phyloP scores from a whole-genome alignment of 148 eudicot species.

The Cornus controversa region DNA sequence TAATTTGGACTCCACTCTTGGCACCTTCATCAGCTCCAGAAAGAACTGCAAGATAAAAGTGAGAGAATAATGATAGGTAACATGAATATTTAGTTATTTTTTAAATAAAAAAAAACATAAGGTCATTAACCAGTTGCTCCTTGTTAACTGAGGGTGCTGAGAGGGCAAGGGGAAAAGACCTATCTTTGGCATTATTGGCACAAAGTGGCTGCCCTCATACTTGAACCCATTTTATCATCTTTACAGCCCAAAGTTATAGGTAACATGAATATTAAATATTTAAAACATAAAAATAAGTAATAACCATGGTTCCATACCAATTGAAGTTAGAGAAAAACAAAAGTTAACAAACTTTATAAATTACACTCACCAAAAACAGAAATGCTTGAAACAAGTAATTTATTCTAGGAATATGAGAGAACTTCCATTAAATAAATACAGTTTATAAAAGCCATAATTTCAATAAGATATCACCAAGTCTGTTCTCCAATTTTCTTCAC shows the following conservation, averaged over 20 bases:
- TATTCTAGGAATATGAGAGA: not conserved
- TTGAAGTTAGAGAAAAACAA: not conserved
- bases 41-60: conserved; percentile 54
- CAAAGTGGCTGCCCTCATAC: no score
- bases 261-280: not conserved
- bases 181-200: no score
- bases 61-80: not conserved
- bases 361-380: not conserved
- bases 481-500: no score
- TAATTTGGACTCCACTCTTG: conserved; percentile 85
- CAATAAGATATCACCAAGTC: not conserved
- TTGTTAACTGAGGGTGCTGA: no score
- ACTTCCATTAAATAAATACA: no score
- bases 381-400: not conserved
- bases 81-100: not conserved
- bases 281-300: not conserved
- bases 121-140: no score
- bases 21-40: conserved; percentile 93
- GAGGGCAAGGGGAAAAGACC: no score
- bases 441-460: not conserved
- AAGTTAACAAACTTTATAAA: no score
- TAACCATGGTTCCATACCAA: not conserved
- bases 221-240: no score
- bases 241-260: not conserved
- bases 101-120: no score